Evolutionary conservation across 2,329 filamentous ascomycete species (phyloP).

Genomic region (Ilyonectria destructans): DNA sequence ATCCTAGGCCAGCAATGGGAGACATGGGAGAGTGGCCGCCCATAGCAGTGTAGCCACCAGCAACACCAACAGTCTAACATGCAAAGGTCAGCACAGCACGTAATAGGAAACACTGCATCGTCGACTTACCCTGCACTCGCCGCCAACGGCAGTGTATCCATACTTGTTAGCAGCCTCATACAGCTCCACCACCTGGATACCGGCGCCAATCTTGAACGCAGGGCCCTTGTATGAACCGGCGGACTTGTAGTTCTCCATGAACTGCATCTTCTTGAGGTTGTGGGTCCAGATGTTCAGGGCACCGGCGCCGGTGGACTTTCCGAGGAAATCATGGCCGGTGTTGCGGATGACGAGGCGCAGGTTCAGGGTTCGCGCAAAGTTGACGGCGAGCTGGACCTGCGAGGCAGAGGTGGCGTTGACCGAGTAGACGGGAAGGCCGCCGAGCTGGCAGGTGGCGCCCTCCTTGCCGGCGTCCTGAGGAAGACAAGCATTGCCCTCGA

Average conservation of each 20-base stretch:
- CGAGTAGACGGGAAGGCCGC: conserved; percentile 60
- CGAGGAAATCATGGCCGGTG: conserved; percentile 67
- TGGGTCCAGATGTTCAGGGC: conserved; percentile 72
- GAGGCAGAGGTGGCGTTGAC: conserved; percentile 59
- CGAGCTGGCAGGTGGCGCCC: conserved; percentile 54
- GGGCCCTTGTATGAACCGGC: conserved; percentile 57
- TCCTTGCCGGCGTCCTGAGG: conserved; percentile 46
- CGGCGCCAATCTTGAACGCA: conserved; percentile 70
- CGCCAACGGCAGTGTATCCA: conserved; percentile 67
- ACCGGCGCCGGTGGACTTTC: conserved; percentile 72
- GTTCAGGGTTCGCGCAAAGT: conserved; percentile 62
- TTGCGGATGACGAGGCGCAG: conserved; percentile 63
- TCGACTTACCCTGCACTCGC: conserved; percentile 60
- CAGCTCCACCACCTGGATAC: conserved; percentile 68
- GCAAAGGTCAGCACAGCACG: conserved; percentile 1
- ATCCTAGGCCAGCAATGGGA: conserved; percentile 59
- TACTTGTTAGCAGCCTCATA: conserved; percentile 66
- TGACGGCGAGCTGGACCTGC: conserved; percentile 63
- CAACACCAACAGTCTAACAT: conserved; percentile 48
- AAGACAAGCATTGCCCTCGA: conserved; percentile 55
- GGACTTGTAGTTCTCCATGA: conserved; percentile 46
- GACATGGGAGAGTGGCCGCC: conserved; percentile 68
- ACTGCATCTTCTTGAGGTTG: conserved; percentile 61
- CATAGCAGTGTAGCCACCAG: conserved; percentile 52
- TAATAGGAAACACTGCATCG: neutral